Evolutionary conservation across 2,329 filamentous ascomycete genomes (phyloP).

Genomic region (Cordyceps tenuipes): DNA sequence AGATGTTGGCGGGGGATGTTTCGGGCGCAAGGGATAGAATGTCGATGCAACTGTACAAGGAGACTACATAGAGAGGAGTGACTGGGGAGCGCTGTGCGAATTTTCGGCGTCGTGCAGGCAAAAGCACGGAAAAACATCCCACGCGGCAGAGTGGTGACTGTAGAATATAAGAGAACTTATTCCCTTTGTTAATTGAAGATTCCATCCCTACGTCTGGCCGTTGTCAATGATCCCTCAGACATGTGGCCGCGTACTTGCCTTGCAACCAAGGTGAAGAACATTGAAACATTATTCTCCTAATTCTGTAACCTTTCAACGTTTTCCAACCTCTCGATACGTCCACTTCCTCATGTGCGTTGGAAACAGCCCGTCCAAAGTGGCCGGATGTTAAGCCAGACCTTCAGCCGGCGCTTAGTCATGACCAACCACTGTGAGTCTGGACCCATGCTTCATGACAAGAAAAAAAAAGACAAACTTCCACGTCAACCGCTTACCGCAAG

Average conservation of each 20-base stretch:
- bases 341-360: not conserved
- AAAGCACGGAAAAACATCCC: slow-evolving; percentile 15
- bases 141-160: slow-evolving; percentile 20
- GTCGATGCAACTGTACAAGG: slow-evolving; percentile 3
- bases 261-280: too few species aligned
- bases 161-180: slow-evolving; percentile 32
- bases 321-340: too few species aligned
- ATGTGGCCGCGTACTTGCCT: not conserved
- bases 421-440: not conserved
- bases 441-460: not conserved
- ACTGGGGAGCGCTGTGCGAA: slow-evolving; percentile 7
- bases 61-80: not conserved
- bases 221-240: too few species aligned
- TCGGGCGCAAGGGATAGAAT: not conserved
- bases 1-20: not conserved
- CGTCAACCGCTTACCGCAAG: not conserved
- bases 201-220: not conserved
- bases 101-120: slow-evolving; percentile 16
- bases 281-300: too few species aligned
- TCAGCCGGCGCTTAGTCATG: not conserved
- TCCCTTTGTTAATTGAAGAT: slow-evolving; percentile 28
- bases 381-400: not conserved
- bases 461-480: too few species aligned
- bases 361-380: not conserved
- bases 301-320: not conserved